phyloP scores from a whole-genome alignment of 164 flowering plant species.

The Magnolia sinica region DNA sequence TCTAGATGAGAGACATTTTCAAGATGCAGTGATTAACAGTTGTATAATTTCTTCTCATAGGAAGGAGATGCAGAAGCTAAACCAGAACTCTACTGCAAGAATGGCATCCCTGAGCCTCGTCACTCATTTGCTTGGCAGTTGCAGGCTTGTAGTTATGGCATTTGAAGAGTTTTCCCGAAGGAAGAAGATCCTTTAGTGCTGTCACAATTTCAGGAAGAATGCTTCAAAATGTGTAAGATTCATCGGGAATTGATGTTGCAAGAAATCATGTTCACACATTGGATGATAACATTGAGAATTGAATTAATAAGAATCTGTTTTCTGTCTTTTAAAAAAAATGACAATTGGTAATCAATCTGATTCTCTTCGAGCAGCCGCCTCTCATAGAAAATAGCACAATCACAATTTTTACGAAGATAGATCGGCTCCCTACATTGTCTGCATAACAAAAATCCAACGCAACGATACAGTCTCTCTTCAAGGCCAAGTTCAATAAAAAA shows the following conservation, averaged over 20 bases:
- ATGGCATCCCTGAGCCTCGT: conserved; percentile 60
- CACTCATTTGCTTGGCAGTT: conserved; percentile 59
- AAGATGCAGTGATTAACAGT: background rate
- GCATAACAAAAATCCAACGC: background rate
- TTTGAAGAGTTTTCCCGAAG: conserved; percentile 78
- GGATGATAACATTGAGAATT: background rate
- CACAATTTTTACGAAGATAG: too few species aligned
- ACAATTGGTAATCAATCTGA: conserved; percentile 2
- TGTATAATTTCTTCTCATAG: background rate
- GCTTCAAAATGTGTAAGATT: background rate
- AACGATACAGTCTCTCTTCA: background rate
- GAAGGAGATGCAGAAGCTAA: conserved; percentile 66
- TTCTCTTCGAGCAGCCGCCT: too few species aligned
- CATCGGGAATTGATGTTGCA: background rate
- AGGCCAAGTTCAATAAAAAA: conserved; percentile 30
- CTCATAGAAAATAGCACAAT: too few species aligned
- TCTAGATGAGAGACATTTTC: background rate
- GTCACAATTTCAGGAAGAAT: background rate
- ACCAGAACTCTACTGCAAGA: conserved; percentile 50
- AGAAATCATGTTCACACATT: background rate
- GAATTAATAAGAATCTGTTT: conserved; percentile 1
- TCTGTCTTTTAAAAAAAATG: background rate
- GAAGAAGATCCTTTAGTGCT: conserved; percentile 61
- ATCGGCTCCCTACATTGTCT: background rate
- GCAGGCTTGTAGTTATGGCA: conserved; percentile 81